Evolutionary conservation across 331 rosid species (phyloP).

Genomic region (Cydonia oblonga): DNA sequence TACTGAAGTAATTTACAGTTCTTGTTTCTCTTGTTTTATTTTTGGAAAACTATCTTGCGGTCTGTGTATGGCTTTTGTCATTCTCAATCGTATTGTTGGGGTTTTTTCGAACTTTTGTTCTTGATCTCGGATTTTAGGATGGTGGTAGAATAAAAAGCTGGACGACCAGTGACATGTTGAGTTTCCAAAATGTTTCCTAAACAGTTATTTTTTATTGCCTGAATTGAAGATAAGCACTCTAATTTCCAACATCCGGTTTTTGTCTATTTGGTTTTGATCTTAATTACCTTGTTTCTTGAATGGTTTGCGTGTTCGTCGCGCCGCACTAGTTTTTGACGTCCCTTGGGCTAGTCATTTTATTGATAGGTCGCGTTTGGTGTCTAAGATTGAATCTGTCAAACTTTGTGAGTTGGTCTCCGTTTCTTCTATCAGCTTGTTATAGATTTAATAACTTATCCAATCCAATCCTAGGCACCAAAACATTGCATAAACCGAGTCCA

Average conservation of each 20-base stretch:
- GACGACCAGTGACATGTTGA: conserved; percentile 9
- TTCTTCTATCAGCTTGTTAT: no score
- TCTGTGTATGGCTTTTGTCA: not conserved
- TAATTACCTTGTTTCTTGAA: not conserved
- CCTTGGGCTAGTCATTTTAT: no score
- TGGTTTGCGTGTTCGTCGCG: not conserved
- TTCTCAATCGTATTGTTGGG: conserved; percentile 12
- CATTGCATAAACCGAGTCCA: not conserved
- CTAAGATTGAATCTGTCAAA: no score
- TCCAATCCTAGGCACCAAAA: not conserved
- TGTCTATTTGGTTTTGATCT: not conserved
- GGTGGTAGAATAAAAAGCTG: conserved; percentile 25
- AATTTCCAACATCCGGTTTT: not conserved
- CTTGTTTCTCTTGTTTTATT: conserved; percentile 7
- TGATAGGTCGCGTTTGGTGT: no score
- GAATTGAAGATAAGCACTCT: not conserved
- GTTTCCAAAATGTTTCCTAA: not conserved
- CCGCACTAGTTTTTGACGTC: no score
- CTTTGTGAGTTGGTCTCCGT: no score
- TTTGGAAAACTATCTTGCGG: conserved; percentile 3
- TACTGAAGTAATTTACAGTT: conserved; percentile 29
- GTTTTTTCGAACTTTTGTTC: conserved; percentile 1
- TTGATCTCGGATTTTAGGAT: conserved; percentile 4
- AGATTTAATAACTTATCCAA: no score
- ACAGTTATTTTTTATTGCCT: not conserved